Evolutionary conservation across 345 rosid genomes (phyloP), one percentile per base, ranked within the genome.

Genomic region (Lepidium aucheri): DNA sequence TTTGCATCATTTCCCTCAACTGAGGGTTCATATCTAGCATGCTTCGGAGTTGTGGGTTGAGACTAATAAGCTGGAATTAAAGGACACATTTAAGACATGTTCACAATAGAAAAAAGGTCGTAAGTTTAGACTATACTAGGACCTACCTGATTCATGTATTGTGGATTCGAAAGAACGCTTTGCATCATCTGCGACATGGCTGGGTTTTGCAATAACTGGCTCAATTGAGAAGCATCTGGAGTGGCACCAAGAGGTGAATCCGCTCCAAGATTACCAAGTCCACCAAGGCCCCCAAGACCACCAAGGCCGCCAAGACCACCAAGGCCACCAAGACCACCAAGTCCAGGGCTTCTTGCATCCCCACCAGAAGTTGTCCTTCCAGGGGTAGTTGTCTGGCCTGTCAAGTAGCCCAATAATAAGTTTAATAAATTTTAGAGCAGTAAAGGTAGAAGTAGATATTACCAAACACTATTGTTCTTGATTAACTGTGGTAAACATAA

Each of bases 1-100:
- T 90, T 80, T 87, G 97, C 95, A 87, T 78, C 86, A 87, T 90
- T 63, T 87, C 97, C 70, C 94, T 84, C 80, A 84, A 18, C 74
- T 84, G 97, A 65, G 91, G 83, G 78, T 82, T 89, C 68, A 74
- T 55, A 77, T 86, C 91, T 61, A 85, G 62, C 77, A 85, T 70
- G 58, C 77, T 73, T 33, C 78, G 79, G 53, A 85, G 82, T 75
- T 85, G 90, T 35, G 90, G 87, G 67, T 83, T 79, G 58, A 79
- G 72, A 63, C 67, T 81, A 57, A 81, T 57, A n/a, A 89, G 77
- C 94, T 87, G 77, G 32, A 67, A 72, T 47, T 17, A 49, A 67
- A 24, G 12, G 45, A 55, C 43, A 20, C 47, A 28, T 58, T 24
- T 2, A 11, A 15, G 20, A 45, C 14, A 69, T 18, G 34, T 28